Evolutionary conservation across 2,329 filamentous ascomycete species (phyloP).

Genomic region (Ceratocystis eucalypticola): DNA sequence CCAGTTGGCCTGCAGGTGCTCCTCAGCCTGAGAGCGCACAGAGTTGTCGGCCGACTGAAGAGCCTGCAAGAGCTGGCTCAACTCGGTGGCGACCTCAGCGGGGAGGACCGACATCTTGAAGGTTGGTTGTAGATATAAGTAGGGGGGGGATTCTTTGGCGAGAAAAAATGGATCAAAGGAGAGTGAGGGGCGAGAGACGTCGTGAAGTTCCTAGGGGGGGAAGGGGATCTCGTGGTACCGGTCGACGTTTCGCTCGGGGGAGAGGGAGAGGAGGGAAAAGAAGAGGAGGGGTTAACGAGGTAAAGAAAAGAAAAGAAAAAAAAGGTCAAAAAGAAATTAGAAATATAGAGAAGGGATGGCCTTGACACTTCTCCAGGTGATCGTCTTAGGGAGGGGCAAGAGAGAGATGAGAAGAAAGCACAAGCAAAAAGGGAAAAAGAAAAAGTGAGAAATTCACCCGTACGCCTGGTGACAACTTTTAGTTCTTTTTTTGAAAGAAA

Average conservation of each 20-base stretch:
- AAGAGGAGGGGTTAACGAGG: background rate
- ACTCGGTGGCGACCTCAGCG: constrained; percentile 68
- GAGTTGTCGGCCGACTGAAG: constrained; percentile 83
- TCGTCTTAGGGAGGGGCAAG: background rate
- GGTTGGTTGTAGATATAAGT: background rate
- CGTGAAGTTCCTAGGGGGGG: background rate
- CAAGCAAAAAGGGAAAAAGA: constrained; percentile 2
- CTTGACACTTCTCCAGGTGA: background rate
- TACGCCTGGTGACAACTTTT: constrained; percentile 14
- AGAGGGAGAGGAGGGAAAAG: background rate
- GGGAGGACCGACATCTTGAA: constrained; percentile 67
- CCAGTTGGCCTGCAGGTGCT: constrained; percentile 85
- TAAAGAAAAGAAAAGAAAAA: constrained; percentile 1
- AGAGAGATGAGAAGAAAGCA: background rate
- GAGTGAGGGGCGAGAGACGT: background rate
- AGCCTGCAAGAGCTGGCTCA: constrained; percentile 73
- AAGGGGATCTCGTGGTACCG: background rate
- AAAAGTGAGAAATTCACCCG: constrained; percentile 12
- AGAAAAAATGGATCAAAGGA: background rate
- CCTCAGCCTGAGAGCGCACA: constrained; percentile 73
- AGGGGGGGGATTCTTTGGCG: background rate
- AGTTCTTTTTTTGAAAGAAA: constrained; percentile 12
- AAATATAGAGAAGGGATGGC: background rate
- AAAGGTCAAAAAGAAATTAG: constrained; percentile 9
- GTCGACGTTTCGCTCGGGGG: background rate